phyloP scores from a whole-genome alignment of 2,329 filamentous ascomycete species.

The Cladosporium velox region DNA sequence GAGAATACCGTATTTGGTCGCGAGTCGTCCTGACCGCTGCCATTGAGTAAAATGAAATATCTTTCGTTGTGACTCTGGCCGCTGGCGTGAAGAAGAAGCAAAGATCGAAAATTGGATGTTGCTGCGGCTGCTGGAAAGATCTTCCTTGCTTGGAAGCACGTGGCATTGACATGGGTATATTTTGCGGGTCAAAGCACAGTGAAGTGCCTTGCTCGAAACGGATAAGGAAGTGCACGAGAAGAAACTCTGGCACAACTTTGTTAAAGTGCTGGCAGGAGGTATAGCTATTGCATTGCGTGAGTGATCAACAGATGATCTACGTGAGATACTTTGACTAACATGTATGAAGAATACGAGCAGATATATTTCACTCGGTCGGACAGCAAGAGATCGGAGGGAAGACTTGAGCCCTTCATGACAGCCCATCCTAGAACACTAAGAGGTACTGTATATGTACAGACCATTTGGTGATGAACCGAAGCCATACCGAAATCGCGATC shows the following conservation, averaged over 20 bases:
- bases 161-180: slow-evolving; percentile 3
- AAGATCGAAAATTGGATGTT: neutral
- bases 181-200: neutral
- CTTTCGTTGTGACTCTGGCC: neutral
- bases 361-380: neutral
- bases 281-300: neutral
- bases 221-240: neutral
- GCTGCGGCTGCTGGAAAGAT: neutral
- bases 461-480: neutral
- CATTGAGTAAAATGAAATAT: neutral
- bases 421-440: neutral
- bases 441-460: neutral
- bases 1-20: neutral
- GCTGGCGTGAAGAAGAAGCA: neutral
- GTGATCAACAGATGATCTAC: neutral
- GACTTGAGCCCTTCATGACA: neutral
- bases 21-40: neutral
- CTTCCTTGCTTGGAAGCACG: neutral
- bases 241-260: neutral
- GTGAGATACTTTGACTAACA: neutral
- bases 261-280: neutral
- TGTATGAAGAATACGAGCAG: neutral
- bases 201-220: neutral
- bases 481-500: neutral
- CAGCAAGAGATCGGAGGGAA: neutral